Evolutionary conservation across 768 basidiomycete species (phyloP).

Genomic region (Mrakia gelida): DNA sequence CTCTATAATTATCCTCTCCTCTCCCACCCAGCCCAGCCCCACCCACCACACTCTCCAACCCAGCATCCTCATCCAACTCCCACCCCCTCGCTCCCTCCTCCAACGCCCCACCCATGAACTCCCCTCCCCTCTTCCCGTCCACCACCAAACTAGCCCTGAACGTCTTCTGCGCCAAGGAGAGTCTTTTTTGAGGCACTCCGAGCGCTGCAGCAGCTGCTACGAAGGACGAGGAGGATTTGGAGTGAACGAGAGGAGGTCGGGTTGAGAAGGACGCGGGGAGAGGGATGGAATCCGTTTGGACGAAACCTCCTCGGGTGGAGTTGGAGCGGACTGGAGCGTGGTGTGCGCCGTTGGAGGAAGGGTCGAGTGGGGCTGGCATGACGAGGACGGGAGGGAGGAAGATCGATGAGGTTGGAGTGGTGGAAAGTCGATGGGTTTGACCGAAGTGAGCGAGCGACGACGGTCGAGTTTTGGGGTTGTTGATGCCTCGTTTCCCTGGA

Average conservation of each 20-base stretch:
- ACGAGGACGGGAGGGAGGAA: constrained; percentile 29
- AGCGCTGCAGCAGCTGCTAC: constrained; percentile 18
- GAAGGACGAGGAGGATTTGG: constrained; percentile 24
- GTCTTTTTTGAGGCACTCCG: constrained; percentile 9
- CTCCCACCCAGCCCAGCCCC: neutral
- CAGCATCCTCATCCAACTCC: constrained; percentile 29
- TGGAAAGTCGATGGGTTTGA: constrained; percentile 23
- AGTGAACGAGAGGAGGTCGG: constrained; percentile 16
- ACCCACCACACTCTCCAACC: constrained; percentile 6
- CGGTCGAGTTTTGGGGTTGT: neutral
- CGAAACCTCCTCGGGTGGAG: constrained; percentile 15
- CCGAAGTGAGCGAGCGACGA: constrained; percentile 30
- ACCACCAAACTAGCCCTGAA: constrained; percentile 32
- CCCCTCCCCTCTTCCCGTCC: constrained; percentile 26
- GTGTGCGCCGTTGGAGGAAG: neutral
- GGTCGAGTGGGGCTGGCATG: constrained; percentile 31
- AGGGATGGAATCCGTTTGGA: constrained; percentile 22
- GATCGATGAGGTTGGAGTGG: constrained; percentile 27
- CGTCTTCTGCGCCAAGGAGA: constrained; percentile 31
- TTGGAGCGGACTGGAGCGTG: neutral
- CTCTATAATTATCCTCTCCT: constrained; percentile 28
- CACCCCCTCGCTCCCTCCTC: constrained; percentile 28
- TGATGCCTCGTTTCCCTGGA: neutral
- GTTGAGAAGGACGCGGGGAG: constrained; percentile 13
- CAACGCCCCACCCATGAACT: constrained; percentile 29